Evolutionary conservation across 768 basidiomycete species (phyloP), one percentile per base, ranked within the genome.

Genomic region (Termitomyces sp.): DNA sequence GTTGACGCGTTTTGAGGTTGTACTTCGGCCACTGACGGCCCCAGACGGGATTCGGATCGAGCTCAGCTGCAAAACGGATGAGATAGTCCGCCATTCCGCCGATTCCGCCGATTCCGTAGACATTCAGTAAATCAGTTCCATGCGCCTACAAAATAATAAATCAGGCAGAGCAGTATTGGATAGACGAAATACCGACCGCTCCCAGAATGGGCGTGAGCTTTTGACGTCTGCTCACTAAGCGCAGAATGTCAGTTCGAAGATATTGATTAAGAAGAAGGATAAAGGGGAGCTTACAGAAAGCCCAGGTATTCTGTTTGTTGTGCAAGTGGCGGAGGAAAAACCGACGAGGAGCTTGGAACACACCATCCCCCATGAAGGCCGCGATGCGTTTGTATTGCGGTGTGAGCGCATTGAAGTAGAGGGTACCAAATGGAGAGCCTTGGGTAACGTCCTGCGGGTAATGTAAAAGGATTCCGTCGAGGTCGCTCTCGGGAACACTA

Each of bases 381-480:
- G 82, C 74, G 6, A 82, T 58, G 1, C 81, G 71, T 61, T 84
- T 84, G 67, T 72, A 82, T 55, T 84, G 74, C 0, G 79, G 76
- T 2, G 76, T 74, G 5, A 79, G 57, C 0, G 73, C 71, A 54
- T 84, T 82, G 17, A 73, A 57, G 38, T 63, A 21, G 0, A 77
- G 74, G 0, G 83, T 85, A 54, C 73, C 73, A 59, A 78, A 86
- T 0, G 83, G 84, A 0, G 82, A 84, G 17, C 83, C 84, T 52
- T 75, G 62, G 1, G 69, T 66, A 1, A 73, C 63, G 49, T 78
- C 73, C 0, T 63, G 55, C 0, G 82, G 75, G 57, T 81, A 82
- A 17, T 70, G 58, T 9, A 59, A 31, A 10, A 68, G 54, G n/a
- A 81, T 44, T 12, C 63, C 53, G 14, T 68, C 61, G 4, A 77